Evolutionary conservation across 768 basidiomycete species (phyloP).

Genomic region (Rhizopogon vinicolor): DNA sequence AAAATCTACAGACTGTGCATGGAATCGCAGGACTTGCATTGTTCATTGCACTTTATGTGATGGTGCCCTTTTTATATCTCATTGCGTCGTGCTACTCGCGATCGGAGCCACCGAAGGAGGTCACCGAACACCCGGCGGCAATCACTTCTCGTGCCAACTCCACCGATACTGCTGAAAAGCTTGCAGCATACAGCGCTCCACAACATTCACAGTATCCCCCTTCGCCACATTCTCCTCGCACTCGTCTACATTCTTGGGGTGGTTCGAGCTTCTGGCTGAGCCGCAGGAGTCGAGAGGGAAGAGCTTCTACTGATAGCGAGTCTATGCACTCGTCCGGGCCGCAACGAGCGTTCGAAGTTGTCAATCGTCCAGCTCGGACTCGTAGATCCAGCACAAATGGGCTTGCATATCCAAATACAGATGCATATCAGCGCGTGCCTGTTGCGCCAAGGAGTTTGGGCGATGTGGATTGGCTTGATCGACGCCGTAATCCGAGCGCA

Average conservation of each 20-base stretch:
- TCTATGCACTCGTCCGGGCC: slow-evolving; percentile 29
- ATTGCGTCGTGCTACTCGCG: slow-evolving; percentile 17
- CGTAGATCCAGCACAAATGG: slow-evolving; percentile 48
- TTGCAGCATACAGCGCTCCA: slow-evolving; percentile 23
- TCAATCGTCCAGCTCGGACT: slow-evolving; percentile 45
- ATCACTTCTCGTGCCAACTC: slow-evolving; percentile 31
- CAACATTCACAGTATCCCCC: slow-evolving; percentile 27
- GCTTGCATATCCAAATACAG: slow-evolving; percentile 38
- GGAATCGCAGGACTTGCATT: slow-evolving; percentile 62
- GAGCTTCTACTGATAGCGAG: slow-evolving; percentile 36
- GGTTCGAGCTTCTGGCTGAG: slow-evolving; percentile 32
- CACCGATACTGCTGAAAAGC: slow-evolving; percentile 37
- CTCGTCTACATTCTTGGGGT: slow-evolving; percentile 33
- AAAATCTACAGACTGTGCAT: slow-evolving; percentile 53
- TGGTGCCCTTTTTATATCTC: slow-evolving; percentile 41
- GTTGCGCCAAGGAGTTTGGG: slow-evolving; percentile 50
- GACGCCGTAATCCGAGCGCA: slow-evolving; percentile 64
- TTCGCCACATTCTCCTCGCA: slow-evolving; percentile 27
- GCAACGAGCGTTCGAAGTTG: slow-evolving; percentile 42
- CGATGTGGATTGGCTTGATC: slow-evolving; percentile 76
- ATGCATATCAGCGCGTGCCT: slow-evolving; percentile 39
- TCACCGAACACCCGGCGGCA: slow-evolving; percentile 18
- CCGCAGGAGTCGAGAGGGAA: slow-evolving; percentile 31
- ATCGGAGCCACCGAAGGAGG: slow-evolving; percentile 13
- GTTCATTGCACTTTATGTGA: slow-evolving; percentile 54